Evolutionary conservation across 148 eudicot species (phyloP).

Genomic region (Chenopodium formosanum): DNA sequence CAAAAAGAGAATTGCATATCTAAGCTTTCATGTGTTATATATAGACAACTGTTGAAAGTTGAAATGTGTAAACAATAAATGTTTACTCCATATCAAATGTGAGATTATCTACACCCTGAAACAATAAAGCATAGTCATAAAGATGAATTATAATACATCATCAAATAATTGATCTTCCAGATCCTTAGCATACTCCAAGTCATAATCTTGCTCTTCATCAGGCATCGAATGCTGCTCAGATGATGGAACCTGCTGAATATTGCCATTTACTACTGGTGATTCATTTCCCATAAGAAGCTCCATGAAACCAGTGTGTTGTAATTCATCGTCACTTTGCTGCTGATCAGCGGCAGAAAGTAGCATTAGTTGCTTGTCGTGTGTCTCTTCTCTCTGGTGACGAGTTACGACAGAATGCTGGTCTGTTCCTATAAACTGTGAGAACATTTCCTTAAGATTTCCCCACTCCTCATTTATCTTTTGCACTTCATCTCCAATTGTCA

Average conservation of each 20-base stretch:
- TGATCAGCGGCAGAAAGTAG: slow-evolving; percentile 9
- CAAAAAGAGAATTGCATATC: no score
- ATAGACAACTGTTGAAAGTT: background rate
- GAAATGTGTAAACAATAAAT: background rate
- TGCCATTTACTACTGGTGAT: slow-evolving; percentile 11
- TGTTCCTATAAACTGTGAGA: slow-evolving; percentile 45
- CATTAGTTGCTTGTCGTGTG: slow-evolving; percentile 7
- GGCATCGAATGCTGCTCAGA: background rate
- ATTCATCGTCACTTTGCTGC: slow-evolving; percentile 1
- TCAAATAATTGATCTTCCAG: slow-evolving; percentile 22
- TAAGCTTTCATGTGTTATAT: no score
- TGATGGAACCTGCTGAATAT: background rate
- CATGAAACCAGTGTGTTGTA: slow-evolving; percentile 22
- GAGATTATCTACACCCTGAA: background rate
- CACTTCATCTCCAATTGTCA: slow-evolving; percentile 52
- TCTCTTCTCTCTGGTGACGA: slow-evolving; percentile 5
- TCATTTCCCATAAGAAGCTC: slow-evolving; percentile 22
- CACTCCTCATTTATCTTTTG: slow-evolving; percentile 56
- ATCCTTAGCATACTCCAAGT: slow-evolving; percentile 24
- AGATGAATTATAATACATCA: background rate
- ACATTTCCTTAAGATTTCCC: slow-evolving; percentile 51
- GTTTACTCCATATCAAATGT: no score
- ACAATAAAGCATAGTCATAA: background rate
- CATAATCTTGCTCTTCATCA: slow-evolving; percentile 15
- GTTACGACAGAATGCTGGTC: slow-evolving; percentile 13